These are phyloP conservation scores for Sporobolomyces pararoseus DNA, from an alignment of 768 basidiomycete species.

Conservation along the genomic window DNA sequence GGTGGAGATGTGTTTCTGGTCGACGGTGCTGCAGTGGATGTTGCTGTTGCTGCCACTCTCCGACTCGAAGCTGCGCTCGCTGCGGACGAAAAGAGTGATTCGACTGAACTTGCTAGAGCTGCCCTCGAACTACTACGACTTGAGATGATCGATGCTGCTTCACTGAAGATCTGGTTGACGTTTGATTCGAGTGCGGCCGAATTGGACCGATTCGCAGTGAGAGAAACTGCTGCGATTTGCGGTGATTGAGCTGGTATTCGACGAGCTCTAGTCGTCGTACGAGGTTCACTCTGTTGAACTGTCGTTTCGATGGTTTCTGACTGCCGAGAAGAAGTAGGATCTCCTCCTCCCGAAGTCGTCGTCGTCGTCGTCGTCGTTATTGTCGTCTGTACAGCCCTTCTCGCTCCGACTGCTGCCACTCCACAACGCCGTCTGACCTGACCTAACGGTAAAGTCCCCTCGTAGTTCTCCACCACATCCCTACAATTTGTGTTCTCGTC, in stretches of 20 bases:
- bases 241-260: background rate
- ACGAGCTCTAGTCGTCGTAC: background rate
- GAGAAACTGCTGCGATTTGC: slow-evolving; percentile 11
- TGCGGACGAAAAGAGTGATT: slow-evolving; percentile 10
- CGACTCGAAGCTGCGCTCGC: slow-evolving; percentile 22
- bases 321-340: too few species aligned
- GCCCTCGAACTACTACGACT: slow-evolving; percentile 17
- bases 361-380: background rate
- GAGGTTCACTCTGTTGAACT: background rate
- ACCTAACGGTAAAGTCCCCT: background rate
- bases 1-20: background rate
- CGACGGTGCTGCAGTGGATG: background rate
- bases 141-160: slow-evolving; percentile 5
- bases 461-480: background rate
- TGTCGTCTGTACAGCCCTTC: background rate
- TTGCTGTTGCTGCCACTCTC: background rate
- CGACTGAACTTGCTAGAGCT: slow-evolving; percentile 4
- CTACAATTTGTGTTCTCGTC: slow-evolving; percentile 1
- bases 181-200: slow-evolving; percentile 12
- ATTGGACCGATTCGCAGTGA: slow-evolving; percentile 1
- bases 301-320: background rate
- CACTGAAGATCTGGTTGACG: slow-evolving; percentile 10
- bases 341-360: too few species aligned
- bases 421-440: background rate
- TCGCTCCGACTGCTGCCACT: background rate